phyloP scores from a whole-genome alignment of 1,284 basidiomycete species.

The Papiliotrema terrestris region DNA sequence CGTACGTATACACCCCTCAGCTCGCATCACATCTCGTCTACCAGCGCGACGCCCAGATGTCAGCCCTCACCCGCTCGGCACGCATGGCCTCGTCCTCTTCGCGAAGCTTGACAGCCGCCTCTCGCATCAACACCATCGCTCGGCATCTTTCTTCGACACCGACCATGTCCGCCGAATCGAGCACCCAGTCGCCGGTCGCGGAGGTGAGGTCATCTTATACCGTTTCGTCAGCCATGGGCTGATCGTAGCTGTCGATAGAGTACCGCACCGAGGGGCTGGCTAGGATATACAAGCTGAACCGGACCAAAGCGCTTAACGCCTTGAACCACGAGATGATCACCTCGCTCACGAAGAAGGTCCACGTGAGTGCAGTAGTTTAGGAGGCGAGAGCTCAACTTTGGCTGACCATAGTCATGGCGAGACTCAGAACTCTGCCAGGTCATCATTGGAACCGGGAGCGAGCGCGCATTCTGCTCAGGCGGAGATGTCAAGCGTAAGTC shows the following conservation, averaged over 20 bases:
- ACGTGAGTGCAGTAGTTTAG: constrained; percentile 19
- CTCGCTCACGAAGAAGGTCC: constrained; percentile 58
- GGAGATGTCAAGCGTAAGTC: constrained; percentile 68
- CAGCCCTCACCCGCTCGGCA: constrained; percentile 1
- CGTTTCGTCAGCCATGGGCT: neutral
- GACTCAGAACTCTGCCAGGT: constrained; percentile 68
- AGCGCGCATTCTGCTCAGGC: constrained; percentile 87
- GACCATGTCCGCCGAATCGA: constrained; percentile 1
- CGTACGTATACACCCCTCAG: too few relatives aligned
- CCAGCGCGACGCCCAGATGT: neutral
- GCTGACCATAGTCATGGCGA: constrained; percentile 66
- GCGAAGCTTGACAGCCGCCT: constrained; percentile 8
- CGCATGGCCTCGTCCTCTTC: constrained; percentile 17
- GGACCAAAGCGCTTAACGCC: constrained; percentile 80
- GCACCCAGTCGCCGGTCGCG: neutral
- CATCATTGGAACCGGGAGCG: constrained; percentile 72
- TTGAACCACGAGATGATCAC: constrained; percentile 80
- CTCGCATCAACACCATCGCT: constrained; percentile 25
- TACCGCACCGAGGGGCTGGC: constrained; percentile 24
- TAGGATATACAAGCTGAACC: constrained; percentile 52
- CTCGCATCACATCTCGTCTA: neutral
- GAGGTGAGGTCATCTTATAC: neutral
- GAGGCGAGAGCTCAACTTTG: neutral
- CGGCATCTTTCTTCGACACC: constrained; percentile 28
- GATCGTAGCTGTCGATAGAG: constrained; percentile 3